phyloP scores from a whole-genome alignment of 75 land plant species.

The Pinus tabuliformis region DNA sequence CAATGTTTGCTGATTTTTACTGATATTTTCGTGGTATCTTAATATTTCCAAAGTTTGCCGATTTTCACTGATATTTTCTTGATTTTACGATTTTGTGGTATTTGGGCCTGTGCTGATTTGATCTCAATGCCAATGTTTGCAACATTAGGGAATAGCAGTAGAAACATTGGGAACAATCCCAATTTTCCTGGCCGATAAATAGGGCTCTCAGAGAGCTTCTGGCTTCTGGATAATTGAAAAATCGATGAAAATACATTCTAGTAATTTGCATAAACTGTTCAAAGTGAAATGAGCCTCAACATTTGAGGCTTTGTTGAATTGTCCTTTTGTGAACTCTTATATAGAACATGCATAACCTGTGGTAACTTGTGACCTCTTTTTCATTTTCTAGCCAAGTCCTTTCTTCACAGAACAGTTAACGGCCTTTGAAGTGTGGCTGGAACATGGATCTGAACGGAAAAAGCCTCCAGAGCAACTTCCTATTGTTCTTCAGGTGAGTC shows the following conservation, averaged over 20 bases:
- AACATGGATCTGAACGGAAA: conserved; percentile 89
- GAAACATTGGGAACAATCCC: no score
- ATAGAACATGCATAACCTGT: not conserved
- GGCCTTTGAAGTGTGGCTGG: conserved; percentile 98
- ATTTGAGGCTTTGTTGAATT: not conserved
- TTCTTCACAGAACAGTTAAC: conserved; percentile 94
- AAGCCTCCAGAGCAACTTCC: conserved; percentile 97
- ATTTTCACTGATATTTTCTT: no score
- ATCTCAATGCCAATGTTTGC: no score
- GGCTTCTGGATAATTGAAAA: not conserved
- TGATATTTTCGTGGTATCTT: no score
- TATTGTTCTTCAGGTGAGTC: conserved; percentile 85
- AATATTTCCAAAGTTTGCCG: no score
- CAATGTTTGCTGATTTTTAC: no score
- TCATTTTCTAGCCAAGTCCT: conserved; percentile 72
- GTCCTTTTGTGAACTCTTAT: not conserved
- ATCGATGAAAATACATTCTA: not conserved
- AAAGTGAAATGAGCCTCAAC: not conserved
- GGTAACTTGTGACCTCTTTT: not conserved
- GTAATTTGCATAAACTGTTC: not conserved
- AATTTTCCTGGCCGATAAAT: no score
- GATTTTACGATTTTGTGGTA: no score
- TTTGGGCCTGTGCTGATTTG: no score
- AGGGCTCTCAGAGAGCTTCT: not conserved
- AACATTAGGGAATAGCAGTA: no score